Evolutionary conservation across 1,139 yeast species (phyloP).

Genomic region (Candida labiduridarum): DNA sequence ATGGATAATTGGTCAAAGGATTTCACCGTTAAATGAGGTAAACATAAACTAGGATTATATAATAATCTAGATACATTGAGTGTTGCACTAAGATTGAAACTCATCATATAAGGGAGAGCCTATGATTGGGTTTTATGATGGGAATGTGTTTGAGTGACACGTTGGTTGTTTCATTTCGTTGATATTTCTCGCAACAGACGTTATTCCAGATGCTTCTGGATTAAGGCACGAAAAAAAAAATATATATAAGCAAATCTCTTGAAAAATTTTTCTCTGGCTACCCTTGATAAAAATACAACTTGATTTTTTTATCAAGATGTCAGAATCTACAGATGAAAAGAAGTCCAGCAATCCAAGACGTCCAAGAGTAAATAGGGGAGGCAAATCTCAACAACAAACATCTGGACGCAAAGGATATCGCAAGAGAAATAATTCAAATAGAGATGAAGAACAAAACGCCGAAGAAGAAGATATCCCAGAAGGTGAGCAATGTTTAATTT

Average conservation of each 20-base stretch:
- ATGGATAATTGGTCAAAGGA: constrained; percentile 64
- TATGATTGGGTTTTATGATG: not conserved
- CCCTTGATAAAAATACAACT: too few relatives aligned
- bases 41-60: constrained; percentile 64
- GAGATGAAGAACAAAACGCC: constrained; percentile 15
- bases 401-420: constrained; percentile 13
- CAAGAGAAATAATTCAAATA: constrained; percentile 21
- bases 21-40: constrained; percentile 65
- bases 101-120: constrained; percentile 18
- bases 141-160: not conserved
- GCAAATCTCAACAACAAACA: constrained; percentile 3
- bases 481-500: constrained; percentile 65
- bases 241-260: too few relatives aligned
- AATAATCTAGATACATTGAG: constrained; percentile 63
- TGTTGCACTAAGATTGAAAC: constrained; percentile 71
- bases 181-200: too few relatives aligned
- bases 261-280: too few relatives aligned
- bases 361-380: constrained; percentile 24
- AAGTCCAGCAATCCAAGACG: constrained; percentile 10
- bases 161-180: too few relatives aligned
- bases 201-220: too few relatives aligned
- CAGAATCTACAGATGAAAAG: constrained; percentile 1
- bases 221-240: too few relatives aligned
- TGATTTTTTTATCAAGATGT: not conserved
- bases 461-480: constrained; percentile 37